A percentile compares a stretch with the other conserved stretches of the same genome.
phyloP scores from a whole-genome alignment of 495 filamentous ascomycete genomes.

The Penicillium canariense region DNA sequence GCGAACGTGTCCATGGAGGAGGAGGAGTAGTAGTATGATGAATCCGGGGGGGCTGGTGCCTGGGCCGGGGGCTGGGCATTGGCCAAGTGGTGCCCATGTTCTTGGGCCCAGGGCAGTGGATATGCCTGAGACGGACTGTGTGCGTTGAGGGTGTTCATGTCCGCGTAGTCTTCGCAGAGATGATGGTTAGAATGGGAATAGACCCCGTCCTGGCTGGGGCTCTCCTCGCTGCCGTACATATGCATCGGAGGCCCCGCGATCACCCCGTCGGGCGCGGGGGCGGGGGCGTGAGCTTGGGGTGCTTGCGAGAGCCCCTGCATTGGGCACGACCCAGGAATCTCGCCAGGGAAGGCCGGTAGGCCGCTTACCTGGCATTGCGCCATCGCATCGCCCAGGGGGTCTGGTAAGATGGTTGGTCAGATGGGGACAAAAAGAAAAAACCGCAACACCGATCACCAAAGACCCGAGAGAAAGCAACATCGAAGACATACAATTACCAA shows the following conservation, averaged over 20 bases:
- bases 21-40: constrained; percentile 6
- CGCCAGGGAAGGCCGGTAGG: constrained; percentile 10
- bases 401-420: constrained; percentile 2
- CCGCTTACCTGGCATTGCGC: constrained; percentile 9
- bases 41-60: neutral
- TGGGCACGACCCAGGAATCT: constrained; percentile 9
- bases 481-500: neutral
- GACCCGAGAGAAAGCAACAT: neutral
- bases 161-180: neutral
- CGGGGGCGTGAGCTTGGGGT: neutral
- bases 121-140: constrained; percentile 5
- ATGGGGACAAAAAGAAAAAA: neutral
- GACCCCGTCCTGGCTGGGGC: neutral
- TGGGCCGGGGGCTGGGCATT: neutral
- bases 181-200: neutral
- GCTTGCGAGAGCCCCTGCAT: constrained; percentile 9
- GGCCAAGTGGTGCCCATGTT: constrained; percentile 4
- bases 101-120: constrained; percentile 9
- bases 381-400: constrained; percentile 9
- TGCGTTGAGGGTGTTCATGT: neutral
- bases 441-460: neutral
- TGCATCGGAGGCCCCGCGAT: neutral
- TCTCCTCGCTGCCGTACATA: neutral
- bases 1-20: constrained; percentile 8
- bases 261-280: neutral